Base-by-base conservation (phyloP, 2,329 filamentous ascomycete genomes). In the Fusarium equiseti region DNA sequence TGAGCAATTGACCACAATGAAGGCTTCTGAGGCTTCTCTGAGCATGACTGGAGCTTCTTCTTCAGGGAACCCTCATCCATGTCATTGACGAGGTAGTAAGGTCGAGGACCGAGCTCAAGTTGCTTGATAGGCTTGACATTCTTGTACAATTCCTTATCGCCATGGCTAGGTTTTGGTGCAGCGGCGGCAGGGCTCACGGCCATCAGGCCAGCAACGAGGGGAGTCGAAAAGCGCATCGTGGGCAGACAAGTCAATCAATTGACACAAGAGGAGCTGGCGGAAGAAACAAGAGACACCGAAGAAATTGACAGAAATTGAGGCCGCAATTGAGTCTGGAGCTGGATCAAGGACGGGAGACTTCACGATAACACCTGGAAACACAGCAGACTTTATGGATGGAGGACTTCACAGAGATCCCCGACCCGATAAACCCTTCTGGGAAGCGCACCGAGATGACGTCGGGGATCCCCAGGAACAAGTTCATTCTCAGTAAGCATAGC, bases 1-100 rank as follows among this genome's bases (percentile, higher is more conserved):
- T 91, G 89, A 24, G 84, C 88, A 67, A 91, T 88, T 72, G 84
- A 86, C 80, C 88, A 91, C 59, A 80, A 79, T 16, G 84, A 86
- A 15, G 85, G 81, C 67, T 81, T 83, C 76, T 88, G 80, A 13
- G 82, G 80, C 65, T 83, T 84, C 62, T 90, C 86, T 16, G 84
- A 83, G 80, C 90, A 92, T 2, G 84, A 84, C 44, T 85, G 77
- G 8, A 92, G 85, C 79, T 87, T 85, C 56, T 83, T 77, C 82
- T 91, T 92, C 67, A 91, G 81, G 12, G 83, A 81, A 13, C 88
- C 82, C 4, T 87, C 84, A 32, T 86, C 86, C 88, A 92, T 89
- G 73, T 88, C 83, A 73, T 89, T 83, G 70, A 91, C 80, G 9
- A 92, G 84, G 78, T 86, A 92, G 79, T 88, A 89, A 0, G 90